phyloP scores from a whole-genome alignment of 2,329 filamentous ascomycete genomes.

The Colletotrichum trifolii region DNA sequence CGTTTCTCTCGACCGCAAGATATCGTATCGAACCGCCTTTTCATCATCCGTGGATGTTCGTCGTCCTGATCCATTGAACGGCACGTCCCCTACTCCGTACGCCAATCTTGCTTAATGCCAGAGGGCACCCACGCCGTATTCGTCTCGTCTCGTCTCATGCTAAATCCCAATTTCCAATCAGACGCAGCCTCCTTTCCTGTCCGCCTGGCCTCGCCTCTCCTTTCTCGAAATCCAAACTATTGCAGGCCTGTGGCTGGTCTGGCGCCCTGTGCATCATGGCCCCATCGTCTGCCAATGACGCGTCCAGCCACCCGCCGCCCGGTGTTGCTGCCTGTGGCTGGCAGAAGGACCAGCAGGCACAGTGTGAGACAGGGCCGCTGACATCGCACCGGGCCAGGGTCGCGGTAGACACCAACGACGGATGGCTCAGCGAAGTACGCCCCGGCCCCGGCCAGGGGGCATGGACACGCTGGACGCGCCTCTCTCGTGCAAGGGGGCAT shows the following conservation, averaged over 20 bases:
- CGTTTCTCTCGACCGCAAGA: neutral
- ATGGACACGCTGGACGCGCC: conserved; percentile 6
- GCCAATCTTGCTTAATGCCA: conserved; percentile 10
- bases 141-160: conserved; percentile 23
- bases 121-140: conserved; percentile 29
- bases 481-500: conserved; percentile 13
- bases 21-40: neutral
- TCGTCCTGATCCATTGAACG: neutral
- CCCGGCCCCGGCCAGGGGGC: conserved; percentile 7
- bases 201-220: neutral
- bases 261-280: conserved; percentile 15
- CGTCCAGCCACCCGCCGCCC: conserved; percentile 12
- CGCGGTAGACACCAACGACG: conserved; percentile 23
- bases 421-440: conserved; percentile 10
- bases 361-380: neutral
- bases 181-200: conserved; percentile 4
- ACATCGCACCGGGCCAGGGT: conserved; percentile 22
- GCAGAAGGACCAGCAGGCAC: neutral
- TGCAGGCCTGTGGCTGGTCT: conserved; percentile 11
- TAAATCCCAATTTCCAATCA: conserved; percentile 14
- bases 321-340: conserved; percentile 5
- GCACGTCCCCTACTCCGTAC: conserved; percentile 8
- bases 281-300: conserved; percentile 12
- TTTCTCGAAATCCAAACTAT: conserved; percentile 2
- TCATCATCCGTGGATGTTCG: neutral